Conservation (phyloP, 345 rosid species). For the Geranium brycei region DNA sequence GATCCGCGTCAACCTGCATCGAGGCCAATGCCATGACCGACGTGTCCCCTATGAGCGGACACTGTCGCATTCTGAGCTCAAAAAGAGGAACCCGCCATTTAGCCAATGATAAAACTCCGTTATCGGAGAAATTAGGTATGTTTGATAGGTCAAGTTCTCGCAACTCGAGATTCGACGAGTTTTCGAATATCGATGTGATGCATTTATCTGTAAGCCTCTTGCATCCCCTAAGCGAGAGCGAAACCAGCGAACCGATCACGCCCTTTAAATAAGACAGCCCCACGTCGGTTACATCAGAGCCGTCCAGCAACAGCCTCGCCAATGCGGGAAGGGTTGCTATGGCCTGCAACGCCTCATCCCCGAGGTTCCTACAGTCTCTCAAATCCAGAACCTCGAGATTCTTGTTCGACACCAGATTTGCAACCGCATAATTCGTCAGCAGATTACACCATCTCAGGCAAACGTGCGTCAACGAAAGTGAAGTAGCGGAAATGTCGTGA, state of each 20-base stretch:
- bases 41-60: slow-evolving; percentile 64
- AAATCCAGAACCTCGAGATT: slow-evolving; percentile 56
- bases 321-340: slow-evolving; percentile 42
- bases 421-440: slow-evolving; percentile 53
- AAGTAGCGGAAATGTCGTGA: slow-evolving; percentile 78
- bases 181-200: slow-evolving; percentile 52
- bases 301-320: slow-evolving; percentile 51
- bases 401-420: slow-evolving; percentile 41
- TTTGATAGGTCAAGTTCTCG: slow-evolving; percentile 77
- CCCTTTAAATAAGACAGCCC: slow-evolving; percentile 44
- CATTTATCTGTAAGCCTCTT: slow-evolving; percentile 69
- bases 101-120: slow-evolving; percentile 52
- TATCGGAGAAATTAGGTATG: slow-evolving; percentile 57
- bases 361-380: slow-evolving; percentile 63
- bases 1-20: slow-evolving; percentile 49
- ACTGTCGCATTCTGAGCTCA: slow-evolving; percentile 74
- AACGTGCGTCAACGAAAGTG: slow-evolving; percentile 59
- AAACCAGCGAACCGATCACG: slow-evolving; percentile 43
- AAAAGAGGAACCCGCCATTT: slow-evolving; percentile 49
- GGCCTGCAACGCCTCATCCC: slow-evolving; percentile 61
- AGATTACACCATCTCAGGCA: slow-evolving; percentile 83
- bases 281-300: slow-evolving; percentile 49
- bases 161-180: slow-evolving; percentile 44
- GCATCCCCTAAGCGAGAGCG: slow-evolving; percentile 81
- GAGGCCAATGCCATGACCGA: slow-evolving; percentile 85